Conservation (phyloP, 345 rosid species). For the Raphanus sativus region DNA sequence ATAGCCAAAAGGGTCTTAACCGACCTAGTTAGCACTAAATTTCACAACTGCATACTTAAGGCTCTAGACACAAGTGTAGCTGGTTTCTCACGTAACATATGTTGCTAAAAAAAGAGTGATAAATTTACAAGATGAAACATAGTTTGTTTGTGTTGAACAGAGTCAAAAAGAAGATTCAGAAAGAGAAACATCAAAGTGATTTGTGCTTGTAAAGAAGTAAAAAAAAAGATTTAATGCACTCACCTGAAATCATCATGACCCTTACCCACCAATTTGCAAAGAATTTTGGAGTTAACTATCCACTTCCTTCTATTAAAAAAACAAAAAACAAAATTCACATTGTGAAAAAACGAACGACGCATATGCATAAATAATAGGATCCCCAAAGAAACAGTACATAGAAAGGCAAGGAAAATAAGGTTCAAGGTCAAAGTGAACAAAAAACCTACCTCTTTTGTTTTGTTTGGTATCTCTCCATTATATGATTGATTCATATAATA, state of each 20-base stretch:
- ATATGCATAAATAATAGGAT: conserved; percentile 10
- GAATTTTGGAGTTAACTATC: conserved; percentile 33
- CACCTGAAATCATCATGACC: conserved; percentile 41
- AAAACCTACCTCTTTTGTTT: conserved; percentile 39
- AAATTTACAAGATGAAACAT: no score
- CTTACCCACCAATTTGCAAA: conserved; percentile 38
- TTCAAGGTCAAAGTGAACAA: conserved; percentile 27
- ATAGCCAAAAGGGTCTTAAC: background rate
- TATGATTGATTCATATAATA: conserved; percentile 25
- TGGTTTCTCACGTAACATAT: background rate
- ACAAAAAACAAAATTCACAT: conserved; percentile 19
- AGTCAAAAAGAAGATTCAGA: background rate
- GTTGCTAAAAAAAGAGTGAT: no score
- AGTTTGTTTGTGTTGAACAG: conserved; percentile 9
- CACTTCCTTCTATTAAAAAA: conserved; percentile 38
- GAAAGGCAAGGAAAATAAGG: background rate
- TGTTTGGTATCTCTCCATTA: conserved; percentile 21
- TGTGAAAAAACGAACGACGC: background rate
- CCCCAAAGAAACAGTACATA: conserved; percentile 26
- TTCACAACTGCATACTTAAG: conserved; percentile 5
- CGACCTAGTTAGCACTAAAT: conserved; percentile 2
- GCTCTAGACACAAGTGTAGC: conserved; percentile 22
- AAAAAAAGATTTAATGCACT: conserved; percentile 31
- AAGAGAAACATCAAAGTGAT: background rate
- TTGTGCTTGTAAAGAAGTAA: background rate